phyloP scores from a whole-genome alignment of 306 rosid genomes.

The Elaeagnus macrophylla region DNA sequence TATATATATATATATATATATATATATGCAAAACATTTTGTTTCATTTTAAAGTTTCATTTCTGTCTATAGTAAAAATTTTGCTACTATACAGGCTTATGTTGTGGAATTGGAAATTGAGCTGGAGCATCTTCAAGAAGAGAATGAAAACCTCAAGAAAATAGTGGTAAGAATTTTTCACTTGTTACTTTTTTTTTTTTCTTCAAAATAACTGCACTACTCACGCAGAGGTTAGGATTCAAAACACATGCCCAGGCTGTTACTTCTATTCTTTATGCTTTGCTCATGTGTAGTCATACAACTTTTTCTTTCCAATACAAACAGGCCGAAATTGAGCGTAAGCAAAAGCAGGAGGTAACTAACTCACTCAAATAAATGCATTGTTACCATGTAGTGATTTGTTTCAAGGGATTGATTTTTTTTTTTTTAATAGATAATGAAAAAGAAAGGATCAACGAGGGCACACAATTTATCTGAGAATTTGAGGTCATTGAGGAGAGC shows the following conservation, averaged over 20 bases:
- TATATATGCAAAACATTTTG: too few species aligned
- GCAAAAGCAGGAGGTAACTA: slow-evolving; percentile 43
- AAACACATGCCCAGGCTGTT: too few species aligned
- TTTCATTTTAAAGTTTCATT: too few species aligned
- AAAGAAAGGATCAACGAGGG: slow-evolving; percentile 29
- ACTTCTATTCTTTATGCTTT: too few species aligned
- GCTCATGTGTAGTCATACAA: neutral
- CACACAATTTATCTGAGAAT: slow-evolving; percentile 35
- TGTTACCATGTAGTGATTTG: neutral
- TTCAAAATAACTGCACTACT: neutral
- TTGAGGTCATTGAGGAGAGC: slow-evolving; percentile 42
- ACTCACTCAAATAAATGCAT: neutral
- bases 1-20: too few species aligned
- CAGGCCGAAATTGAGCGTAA: slow-evolving; percentile 50
- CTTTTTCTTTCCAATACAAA: slow-evolving; percentile 9
- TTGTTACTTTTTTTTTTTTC: neutral
- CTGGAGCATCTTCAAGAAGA: slow-evolving; percentile 44
- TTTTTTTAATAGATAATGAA: slow-evolving; percentile 1
- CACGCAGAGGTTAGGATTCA: too few species aligned
- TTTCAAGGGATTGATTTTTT: neutral
- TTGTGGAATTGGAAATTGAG: slow-evolving; percentile 66
- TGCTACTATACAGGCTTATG: slow-evolving; percentile 47
- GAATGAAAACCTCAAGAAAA: slow-evolving; percentile 46
- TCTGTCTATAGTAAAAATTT: neutral
- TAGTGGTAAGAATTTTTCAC: slow-evolving; percentile 29